Conservation (phyloP, 352 stramenopile species). For the Phytophthora macrochlamydospora region DNA sequence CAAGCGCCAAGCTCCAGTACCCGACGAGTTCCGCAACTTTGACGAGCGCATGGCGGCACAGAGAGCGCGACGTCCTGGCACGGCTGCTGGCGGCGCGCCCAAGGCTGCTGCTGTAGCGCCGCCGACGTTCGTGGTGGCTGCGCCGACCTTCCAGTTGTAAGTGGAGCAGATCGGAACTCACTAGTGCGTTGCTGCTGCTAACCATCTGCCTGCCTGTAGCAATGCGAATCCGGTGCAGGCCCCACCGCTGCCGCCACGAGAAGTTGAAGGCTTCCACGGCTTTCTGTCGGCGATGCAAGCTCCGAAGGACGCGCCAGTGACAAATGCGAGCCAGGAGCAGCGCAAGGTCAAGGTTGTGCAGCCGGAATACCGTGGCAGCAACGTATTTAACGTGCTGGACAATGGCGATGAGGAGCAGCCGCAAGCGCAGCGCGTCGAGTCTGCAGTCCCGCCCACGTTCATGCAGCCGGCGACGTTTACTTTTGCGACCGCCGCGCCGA, state of each 20-base stretch:
- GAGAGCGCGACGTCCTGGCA: constrained; percentile 31
- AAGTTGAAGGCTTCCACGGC: constrained; percentile 73
- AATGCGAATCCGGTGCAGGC: constrained; percentile 31
- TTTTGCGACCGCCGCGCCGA: constrained; percentile 36
- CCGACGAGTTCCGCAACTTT: constrained; percentile 78
- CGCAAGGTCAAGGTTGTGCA: constrained; percentile 36
- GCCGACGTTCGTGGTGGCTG: constrained; percentile 64
- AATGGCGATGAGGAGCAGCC: constrained; percentile 48
- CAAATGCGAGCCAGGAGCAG: constrained; percentile 25
- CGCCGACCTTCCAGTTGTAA: constrained; percentile 79
- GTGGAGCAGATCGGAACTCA: constrained; percentile 7
- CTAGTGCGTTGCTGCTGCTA: no score
- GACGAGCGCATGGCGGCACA: constrained; percentile 73
- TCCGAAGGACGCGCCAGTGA: constrained; percentile 39
- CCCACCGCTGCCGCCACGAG: constrained; percentile 13
- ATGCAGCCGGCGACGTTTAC: constrained; percentile 76
- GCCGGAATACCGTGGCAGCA: constrained; percentile 42
- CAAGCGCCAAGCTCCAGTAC: constrained; percentile 41
- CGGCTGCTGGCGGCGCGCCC: constrained; percentile 4
- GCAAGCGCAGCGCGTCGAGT: constrained; percentile 10
- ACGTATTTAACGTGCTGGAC: constrained; percentile 71
- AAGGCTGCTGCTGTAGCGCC: constrained; percentile 46
- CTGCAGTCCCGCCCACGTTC: constrained; percentile 34
- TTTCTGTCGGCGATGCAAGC: constrained; percentile 69
- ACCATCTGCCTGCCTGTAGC: constrained; percentile 9